Base-by-base conservation (phyloP, 2,329 filamentous ascomycete genomes). In the Claviceps humidiphila region DNA sequence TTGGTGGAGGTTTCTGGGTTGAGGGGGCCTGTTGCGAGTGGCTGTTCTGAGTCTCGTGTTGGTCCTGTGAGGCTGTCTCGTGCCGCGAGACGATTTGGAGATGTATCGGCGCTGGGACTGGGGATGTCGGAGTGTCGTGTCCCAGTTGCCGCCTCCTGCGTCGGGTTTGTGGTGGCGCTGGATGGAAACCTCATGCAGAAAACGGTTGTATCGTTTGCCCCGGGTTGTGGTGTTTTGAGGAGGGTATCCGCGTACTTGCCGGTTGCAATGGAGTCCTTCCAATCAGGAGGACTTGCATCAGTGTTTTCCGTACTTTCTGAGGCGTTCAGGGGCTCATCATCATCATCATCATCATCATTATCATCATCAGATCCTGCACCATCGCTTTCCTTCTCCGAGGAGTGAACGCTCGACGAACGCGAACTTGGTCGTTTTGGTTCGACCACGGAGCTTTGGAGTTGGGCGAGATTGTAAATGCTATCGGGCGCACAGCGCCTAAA, bases 401-500 rank as follows among this genome's bases (percentile, higher is more conserved):
- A 49, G 24, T 49, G n/a, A 5, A 49, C 47, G 39, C 47, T 49
- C 6, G 47, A 49, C 14, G 47, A 30, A 16, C 34, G 50, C 49
- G 50, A 51, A 20, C 38, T 42, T n/a, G 38, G 47, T 49, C 47
- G 38, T 9, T 20, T 14, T 6, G 22, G 16, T 2, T 11, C 7
- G 14, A 4, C 4, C 24, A 5, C 46, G 3, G 30, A 17, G 17
- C 14, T 22, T 13, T 22, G 46, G 6, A 47, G 13, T 17, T 14
- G 30, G 5, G 22, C 8, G 13, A 17, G 17, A 30, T 38, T 38
- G 16, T 47, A 47, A 34, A 13, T 16, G 34, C 46, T 47, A 5
- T 47, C 46, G 17, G 46, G 46, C 11, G 30, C 37, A 47, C 30
- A 38, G 34, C 46, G 46, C 46, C 46, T 47, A 20, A 47, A 39